Conservation (phyloP, 495 filamentous ascomycete species). For the Aspergillus nidulans region DNA sequence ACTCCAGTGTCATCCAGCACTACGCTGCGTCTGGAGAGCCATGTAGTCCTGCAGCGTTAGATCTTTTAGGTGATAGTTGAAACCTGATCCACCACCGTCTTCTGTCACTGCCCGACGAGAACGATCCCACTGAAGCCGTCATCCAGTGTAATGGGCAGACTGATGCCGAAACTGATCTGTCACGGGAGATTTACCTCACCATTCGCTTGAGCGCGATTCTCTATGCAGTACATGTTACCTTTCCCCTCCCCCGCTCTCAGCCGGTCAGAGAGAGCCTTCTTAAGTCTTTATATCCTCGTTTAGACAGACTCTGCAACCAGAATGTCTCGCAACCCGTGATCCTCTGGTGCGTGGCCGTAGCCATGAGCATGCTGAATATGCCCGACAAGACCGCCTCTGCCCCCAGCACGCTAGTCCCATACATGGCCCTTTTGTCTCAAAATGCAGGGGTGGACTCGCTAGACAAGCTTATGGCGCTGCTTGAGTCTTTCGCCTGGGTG, state of each 20-base stretch:
- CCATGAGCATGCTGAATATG: background rate
- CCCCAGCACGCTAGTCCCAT: background rate
- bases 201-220: background rate
- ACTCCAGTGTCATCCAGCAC: background rate
- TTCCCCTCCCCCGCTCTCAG: background rate
- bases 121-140: background rate
- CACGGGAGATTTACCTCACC: slow-evolving; percentile 2
- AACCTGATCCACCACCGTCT: slow-evolving; percentile 6
- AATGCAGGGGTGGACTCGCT: background rate
- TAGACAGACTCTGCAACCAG: background rate
- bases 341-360: slow-evolving; percentile 2
- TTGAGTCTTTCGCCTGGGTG: slow-evolving; percentile 3
- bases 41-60: background rate
- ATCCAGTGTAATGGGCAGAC: background rate
- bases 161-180: background rate
- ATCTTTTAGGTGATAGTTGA: slow-evolving; percentile 2
- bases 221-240: slow-evolving; percentile 5
- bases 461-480: background rate
- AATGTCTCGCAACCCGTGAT: background rate
- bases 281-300: background rate
- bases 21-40: background rate
- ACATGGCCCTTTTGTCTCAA: background rate
- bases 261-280: background rate
- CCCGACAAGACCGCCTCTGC: background rate
- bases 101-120: slow-evolving; percentile 1